Conservation (phyloP, 306 rosid genomes). For the Begonia fuchsioides region DNA sequence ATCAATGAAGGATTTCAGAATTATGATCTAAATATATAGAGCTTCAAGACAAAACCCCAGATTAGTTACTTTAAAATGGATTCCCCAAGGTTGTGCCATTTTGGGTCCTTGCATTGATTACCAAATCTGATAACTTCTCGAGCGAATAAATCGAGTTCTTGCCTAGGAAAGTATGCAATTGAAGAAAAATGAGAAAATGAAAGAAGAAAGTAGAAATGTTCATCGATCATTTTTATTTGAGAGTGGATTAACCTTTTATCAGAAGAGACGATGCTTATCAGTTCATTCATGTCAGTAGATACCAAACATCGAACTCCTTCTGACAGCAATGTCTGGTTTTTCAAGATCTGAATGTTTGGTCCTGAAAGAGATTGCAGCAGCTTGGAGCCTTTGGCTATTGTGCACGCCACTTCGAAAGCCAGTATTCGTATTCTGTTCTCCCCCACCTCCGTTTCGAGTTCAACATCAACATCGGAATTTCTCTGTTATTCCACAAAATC, state of each 20-base stretch:
- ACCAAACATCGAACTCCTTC: conserved; percentile 57
- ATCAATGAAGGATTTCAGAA: conserved; percentile 3
- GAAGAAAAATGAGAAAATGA: conserved; percentile 8
- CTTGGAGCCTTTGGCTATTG: conserved; percentile 55
- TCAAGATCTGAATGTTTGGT: conserved; percentile 55
- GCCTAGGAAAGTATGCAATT: conserved; percentile 27
- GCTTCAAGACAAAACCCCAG: too few species aligned
- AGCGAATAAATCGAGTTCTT: conserved; percentile 49
- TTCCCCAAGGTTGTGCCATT: conserved; percentile 71
- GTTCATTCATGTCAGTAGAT: conserved; percentile 54
- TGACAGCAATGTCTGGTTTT: conserved; percentile 47
- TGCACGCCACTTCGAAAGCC: conserved; percentile 95
- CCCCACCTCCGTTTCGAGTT: conserved; percentile 29
- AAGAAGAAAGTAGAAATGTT: too few species aligned
- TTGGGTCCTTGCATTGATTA: conserved; percentile 77
- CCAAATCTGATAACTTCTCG: conserved; percentile 84
- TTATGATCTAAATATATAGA: conserved; percentile 5
- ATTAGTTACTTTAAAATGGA: conserved; percentile 45
- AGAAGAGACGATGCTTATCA: conserved; percentile 51
- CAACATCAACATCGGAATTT: conserved; percentile 21
- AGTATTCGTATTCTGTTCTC: conserved; percentile 53
- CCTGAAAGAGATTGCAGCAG: conserved; percentile 64
- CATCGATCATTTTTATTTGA: too few species aligned
- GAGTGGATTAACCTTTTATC: conserved; percentile 56
- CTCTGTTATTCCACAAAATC: conserved; percentile 16